Base-by-base conservation (phyloP, 352 stramenopile genomes). In the Globisporangium rhizosaccharum region DNA sequence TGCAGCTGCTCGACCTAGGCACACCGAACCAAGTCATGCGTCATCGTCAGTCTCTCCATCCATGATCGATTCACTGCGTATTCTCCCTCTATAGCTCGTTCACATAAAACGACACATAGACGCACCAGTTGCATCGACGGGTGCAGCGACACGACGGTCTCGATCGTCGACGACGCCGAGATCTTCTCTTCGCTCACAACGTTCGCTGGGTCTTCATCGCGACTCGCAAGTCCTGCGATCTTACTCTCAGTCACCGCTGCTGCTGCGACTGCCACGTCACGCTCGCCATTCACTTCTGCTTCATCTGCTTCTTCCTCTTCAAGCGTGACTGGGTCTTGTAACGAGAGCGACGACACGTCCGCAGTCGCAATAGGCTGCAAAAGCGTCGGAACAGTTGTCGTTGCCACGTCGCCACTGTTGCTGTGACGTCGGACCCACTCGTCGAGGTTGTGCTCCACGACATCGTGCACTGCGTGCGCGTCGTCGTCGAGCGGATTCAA, bases 141-240 rank as follows among this genome's bases (percentile, higher is more conserved):
- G 64, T 86, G 79, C 10, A 91, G 69, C 45, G 82, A 78, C 18
- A 91, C 61, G 28, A 91, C 79, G 5, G 82, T 83, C 57, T 91
- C 79, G 61, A 91, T 91, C 41, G 72, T 89, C n/a, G 82, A 88
- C 23, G 75, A 75, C 25, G 73, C 67, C 37, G 73, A 87, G 41
- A 88, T 72, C 48, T 87, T 88, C 53, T 79, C 67, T 20, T 88
- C 74, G 28, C 62, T 61, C 42, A 71, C 66, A 15, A 71, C 61
- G 26, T 61, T 61, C 14, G 70, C 68, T 8, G 73, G 77, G 26
- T 87, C 68, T 11, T 86, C 69, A 2, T 67, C 52, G 28, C 66
- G 53, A 20, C 23, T 42, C 9, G 30, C 51, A 14, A 18, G 33
- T 56, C 41, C n/a, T 51, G 56, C 37, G 53, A 20, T 18, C 47